These are phyloP conservation scores for Rhynchospora pubera DNA, from an alignment of 176 grass and related monocot species.

Conservation along the genomic window DNA sequence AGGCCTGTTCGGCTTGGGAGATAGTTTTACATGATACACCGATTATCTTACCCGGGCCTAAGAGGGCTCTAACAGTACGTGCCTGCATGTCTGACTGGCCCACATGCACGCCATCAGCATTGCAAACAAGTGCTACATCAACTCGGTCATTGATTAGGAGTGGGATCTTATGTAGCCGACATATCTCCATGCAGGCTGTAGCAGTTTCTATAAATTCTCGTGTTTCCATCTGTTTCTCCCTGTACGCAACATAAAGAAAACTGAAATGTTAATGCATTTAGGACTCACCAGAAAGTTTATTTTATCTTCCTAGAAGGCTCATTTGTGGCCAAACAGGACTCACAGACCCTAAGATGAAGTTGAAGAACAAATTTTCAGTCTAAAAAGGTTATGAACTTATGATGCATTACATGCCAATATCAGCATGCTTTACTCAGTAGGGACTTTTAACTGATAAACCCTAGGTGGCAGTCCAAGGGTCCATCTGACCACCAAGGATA, in stretches of 20 bases:
- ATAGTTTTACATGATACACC: constrained; percentile 80
- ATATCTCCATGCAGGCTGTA: constrained; percentile 51
- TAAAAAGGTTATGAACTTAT: constrained; percentile 8
- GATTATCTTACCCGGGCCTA: constrained; percentile 72
- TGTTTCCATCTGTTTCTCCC: constrained; percentile 70
- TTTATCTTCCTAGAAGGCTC: background rate
- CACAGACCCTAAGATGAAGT: background rate
- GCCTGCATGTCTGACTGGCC: constrained; percentile 77
- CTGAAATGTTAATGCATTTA: background rate
- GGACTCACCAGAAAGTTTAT: background rate
- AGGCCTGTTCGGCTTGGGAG: constrained; percentile 57
- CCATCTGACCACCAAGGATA: background rate
- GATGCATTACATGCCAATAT: background rate
- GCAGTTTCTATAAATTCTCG: constrained; percentile 64
- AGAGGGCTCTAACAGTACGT: constrained; percentile 35
- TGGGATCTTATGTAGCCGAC: constrained; percentile 49
- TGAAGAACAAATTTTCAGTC: background rate
- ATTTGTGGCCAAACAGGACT: background rate
- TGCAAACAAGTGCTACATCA: constrained; percentile 70
- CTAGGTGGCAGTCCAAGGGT: background rate
- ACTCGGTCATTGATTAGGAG: constrained; percentile 85
- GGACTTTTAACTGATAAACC: background rate
- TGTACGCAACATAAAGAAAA: constrained; percentile 25
- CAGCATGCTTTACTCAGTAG: background rate
- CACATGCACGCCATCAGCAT: constrained; percentile 78